Evolutionary conservation across 257 asterid genomes (phyloP).

Genomic region (Solanum dulcamara): DNA sequence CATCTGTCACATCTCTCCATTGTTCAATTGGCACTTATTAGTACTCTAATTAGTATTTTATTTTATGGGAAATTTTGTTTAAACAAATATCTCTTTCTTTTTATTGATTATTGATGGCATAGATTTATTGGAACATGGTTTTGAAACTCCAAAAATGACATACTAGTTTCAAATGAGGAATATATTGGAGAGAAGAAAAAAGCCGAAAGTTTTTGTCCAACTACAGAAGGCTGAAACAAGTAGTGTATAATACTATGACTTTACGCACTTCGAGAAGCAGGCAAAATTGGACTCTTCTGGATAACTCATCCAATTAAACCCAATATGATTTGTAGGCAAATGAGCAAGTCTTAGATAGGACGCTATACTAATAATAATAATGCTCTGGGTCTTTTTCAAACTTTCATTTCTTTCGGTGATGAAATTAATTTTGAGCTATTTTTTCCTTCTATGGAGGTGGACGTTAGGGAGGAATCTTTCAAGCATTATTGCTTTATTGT

Average conservation of each 20-base stretch:
- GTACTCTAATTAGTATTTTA: neutral
- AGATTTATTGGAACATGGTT: neutral
- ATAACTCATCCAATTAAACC: neutral
- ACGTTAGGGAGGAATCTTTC: neutral
- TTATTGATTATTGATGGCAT: neutral
- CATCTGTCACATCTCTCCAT: conserved; percentile 15
- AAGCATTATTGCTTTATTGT: neutral
- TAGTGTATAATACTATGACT: neutral
- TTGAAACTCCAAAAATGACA: neutral
- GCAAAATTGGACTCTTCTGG: conserved; percentile 7
- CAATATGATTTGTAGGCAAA: neutral
- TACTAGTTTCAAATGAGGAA: neutral
- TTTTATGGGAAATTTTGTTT: neutral
- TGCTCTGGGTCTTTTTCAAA: neutral
- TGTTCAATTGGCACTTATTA: neutral
- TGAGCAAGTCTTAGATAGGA: neutral
- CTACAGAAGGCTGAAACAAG: conserved; percentile 5
- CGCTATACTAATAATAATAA: neutral
- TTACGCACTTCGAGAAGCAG: conserved; percentile 18
- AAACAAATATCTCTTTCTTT: neutral
- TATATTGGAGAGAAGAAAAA: neutral
- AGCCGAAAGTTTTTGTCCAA: conserved; percentile 7
- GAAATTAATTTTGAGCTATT: neutral
- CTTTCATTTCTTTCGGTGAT: neutral
- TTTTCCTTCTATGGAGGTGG: neutral